phyloP scores from a whole-genome alignment of 148 eudicot genomes.

The Vaccinium macrocarpon region DNA sequence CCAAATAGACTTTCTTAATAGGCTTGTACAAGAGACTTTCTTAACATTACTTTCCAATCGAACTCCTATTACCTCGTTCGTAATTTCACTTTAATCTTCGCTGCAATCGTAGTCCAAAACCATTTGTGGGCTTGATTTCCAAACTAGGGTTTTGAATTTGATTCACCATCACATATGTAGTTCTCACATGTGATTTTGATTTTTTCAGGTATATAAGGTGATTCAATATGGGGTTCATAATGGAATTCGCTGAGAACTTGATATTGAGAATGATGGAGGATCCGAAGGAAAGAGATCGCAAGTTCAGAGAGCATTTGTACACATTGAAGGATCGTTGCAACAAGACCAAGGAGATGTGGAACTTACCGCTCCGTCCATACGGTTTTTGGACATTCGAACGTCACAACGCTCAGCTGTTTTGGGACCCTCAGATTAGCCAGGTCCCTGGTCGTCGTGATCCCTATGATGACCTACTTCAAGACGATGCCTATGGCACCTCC shows the following conservation, averaged over 20 bases:
- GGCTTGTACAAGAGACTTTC: too few relatives aligned
- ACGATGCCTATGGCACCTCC: conserved; percentile 20
- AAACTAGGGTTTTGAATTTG: not conserved
- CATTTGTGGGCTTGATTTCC: not conserved
- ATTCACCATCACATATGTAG: not conserved
- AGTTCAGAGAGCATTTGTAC: conserved; percentile 81
- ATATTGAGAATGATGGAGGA: conserved; percentile 82
- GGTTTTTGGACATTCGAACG: conserved; percentile 96
- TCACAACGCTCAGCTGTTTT: conserved; percentile 82
- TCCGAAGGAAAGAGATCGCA: conserved; percentile 71
- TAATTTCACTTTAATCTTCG: not conserved
- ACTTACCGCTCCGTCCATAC: conserved; percentile 75
- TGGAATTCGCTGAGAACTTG: conserved; percentile 91
- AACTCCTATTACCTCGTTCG: not conserved
- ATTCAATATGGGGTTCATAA: conserved; percentile 61
- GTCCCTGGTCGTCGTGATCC: conserved; percentile 89
- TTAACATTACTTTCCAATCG: not conserved
- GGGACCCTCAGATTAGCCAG: conserved; percentile 97
- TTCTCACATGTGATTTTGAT: not conserved
- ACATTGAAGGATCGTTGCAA: conserved; percentile 53
- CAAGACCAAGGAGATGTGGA: conserved; percentile 88
- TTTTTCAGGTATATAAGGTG: not conserved
- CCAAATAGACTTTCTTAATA: too few relatives aligned
- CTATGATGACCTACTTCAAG: conserved; percentile 77
- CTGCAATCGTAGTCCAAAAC: not conserved